A percentile compares a stretch with the other conserved stretches of the same genome.
Conservation (phyloP, 371 early-diverging fungal species). For the Synchytrium microbalum region DNA sequence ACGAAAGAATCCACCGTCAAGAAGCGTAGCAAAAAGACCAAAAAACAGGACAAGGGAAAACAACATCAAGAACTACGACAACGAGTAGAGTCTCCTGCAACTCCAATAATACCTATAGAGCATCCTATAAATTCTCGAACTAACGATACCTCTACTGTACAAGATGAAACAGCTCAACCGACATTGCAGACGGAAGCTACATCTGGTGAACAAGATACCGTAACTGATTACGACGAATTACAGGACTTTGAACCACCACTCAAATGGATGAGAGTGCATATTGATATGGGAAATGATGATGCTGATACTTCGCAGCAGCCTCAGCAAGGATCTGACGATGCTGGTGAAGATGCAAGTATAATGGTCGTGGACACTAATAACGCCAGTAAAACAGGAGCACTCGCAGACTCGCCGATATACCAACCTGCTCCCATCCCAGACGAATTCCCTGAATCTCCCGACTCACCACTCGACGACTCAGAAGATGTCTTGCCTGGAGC, state of each 20-base stretch:
- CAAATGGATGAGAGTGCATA: not conserved
- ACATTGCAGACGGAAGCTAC: no score
- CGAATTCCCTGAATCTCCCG: not conserved
- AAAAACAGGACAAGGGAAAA: not conserved
- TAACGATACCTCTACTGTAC: not conserved
- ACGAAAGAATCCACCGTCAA: not conserved
- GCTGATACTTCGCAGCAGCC: not conserved
- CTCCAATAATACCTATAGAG: not conserved
- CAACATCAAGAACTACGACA: not conserved
- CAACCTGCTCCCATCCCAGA: not conserved
- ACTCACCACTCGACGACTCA: not conserved
- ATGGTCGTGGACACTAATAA: no score
- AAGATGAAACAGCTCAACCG: no score
- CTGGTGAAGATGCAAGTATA: no score
- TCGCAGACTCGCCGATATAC: not conserved
- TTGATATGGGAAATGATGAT: not conserved
- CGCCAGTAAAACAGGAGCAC: no score
- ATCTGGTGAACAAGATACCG: no score
- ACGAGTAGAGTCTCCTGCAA: not conserved
- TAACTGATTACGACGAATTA: not conserved
- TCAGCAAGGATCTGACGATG: not conserved
- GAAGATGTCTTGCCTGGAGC: not conserved
- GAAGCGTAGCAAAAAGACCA: not conserved
- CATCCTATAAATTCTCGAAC: no score
- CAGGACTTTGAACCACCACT: not conserved